Conservation (phyloP, 441 rosid species). For the Adansonia grandidieri region DNA sequence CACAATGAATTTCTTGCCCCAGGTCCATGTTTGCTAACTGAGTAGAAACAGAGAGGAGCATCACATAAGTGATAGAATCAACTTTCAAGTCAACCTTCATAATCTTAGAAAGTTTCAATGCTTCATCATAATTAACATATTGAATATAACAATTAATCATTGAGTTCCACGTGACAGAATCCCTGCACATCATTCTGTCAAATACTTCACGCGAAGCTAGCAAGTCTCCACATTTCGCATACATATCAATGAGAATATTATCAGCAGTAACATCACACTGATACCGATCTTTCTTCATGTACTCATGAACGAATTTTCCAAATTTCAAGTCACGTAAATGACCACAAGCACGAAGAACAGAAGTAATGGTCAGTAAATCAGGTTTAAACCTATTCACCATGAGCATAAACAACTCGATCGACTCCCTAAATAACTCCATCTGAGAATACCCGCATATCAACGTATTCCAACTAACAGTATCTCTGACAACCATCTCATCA, state of each 20-base stretch:
- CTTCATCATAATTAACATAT: conserved; percentile 45
- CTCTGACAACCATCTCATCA: conserved; percentile 54
- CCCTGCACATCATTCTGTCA: conserved; percentile 46
- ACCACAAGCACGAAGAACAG: conserved; percentile 66
- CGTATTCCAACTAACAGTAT: conserved; percentile 61
- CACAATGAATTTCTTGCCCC: conserved; percentile 57
- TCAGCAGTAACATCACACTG: conserved; percentile 43
- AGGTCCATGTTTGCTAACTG: conserved; percentile 38
- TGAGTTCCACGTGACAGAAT: conserved; percentile 70
- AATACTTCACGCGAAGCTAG: conserved; percentile 51
- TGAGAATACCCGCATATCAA: conserved; percentile 60
- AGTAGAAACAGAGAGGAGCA: conserved; percentile 49
- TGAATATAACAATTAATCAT: conserved; percentile 56
- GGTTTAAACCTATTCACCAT: conserved; percentile 48
- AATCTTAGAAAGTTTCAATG: conserved; percentile 47
- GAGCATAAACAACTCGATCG: conserved; percentile 46
- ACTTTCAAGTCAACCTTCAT: conserved; percentile 48
- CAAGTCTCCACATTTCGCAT: conserved; percentile 59
- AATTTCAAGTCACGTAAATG: conserved; percentile 43
- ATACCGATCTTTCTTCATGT: conserved; percentile 41
- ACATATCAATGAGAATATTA: conserved; percentile 62
- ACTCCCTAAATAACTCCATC: conserved; percentile 49
- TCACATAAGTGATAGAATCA: conserved; percentile 55
- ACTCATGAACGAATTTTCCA: conserved; percentile 54
- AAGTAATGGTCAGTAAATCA: conserved; percentile 54